A percentile compares a stretch with the other conserved stretches of the same genome.
phyloP scores from a whole-genome alignment of 805 yeast species.

The Candida orba region DNA sequence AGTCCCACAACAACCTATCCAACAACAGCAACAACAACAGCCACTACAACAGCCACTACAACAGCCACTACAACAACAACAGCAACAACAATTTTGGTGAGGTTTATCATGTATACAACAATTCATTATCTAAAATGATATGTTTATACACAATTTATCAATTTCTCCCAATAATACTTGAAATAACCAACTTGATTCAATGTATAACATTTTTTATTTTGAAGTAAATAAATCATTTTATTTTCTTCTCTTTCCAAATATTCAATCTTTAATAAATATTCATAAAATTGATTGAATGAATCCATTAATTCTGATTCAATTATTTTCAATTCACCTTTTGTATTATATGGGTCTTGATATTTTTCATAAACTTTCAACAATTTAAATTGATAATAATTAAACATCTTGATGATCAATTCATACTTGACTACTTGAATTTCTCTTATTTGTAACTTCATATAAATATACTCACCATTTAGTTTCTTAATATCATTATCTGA shows the following conservation, averaged over 20 bases:
- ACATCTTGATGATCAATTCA: conserved; percentile 1
- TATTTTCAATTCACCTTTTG: conserved; percentile 5
- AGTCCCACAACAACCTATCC: conserved; percentile 5
- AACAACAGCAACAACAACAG: conserved; percentile 3
- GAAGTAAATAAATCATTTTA: conserved; percentile 1
- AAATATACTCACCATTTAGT: conserved; percentile 13
- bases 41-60: conserved; percentile 9
- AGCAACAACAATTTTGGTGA: conserved; percentile 10
- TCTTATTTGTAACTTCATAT: conserved; percentile 6
- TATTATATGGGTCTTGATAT: conserved; percentile 11
- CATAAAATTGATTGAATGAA: conserved; percentile 3
- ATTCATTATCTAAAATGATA: neutral
- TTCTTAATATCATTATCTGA: neutral
- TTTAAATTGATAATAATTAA: conserved; percentile 3
- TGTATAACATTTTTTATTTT: neutral
- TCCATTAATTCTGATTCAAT: neutral
- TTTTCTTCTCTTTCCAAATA: conserved; percentile 8
- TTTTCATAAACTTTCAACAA: conserved; percentile 3
- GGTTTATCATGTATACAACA: neutral
- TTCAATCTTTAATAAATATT: conserved; percentile 4
- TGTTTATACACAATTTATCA: neutral
- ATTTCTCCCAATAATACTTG: conserved; percentile 3
- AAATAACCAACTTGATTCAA: conserved; percentile 3
- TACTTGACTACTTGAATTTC: conserved; percentile 7
- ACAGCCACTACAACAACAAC: conserved; percentile 11